Conservation (phyloP, 2,329 filamentous ascomycete species). For the Phialemoniopsis sp. region DNA sequence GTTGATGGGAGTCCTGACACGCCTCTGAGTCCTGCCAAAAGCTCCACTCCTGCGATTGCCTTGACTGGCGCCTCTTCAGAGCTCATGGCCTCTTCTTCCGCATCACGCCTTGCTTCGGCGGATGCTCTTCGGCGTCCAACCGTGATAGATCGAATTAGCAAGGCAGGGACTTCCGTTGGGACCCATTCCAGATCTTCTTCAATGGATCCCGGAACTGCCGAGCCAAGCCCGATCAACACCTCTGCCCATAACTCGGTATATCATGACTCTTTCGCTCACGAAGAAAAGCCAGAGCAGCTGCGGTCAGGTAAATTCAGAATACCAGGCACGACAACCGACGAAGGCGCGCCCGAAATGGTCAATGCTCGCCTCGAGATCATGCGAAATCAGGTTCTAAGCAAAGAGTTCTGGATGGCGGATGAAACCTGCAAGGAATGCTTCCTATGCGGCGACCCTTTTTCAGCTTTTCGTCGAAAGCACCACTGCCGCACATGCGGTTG, state of each 20-base stretch:
- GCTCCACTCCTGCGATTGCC: conserved; percentile 17
- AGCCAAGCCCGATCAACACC: conserved; percentile 53
- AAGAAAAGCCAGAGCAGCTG: conserved; percentile 38
- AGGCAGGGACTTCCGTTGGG: conserved; percentile 34
- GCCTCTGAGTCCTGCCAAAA: conserved; percentile 37
- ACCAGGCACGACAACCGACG: conserved; percentile 51
- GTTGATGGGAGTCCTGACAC: conserved; percentile 40
- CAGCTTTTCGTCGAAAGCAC: conserved; percentile 91
- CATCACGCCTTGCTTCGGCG: conserved; percentile 19
- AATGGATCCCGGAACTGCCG: conserved; percentile 50
- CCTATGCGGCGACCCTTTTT: conserved; percentile 83
- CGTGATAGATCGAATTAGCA: conserved; percentile 52
- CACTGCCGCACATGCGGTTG: conserved; percentile 96
- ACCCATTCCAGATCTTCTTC: conserved; percentile 55
- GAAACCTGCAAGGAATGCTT: conserved; percentile 98
- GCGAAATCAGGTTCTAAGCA: conserved; percentile 82
- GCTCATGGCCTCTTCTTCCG: conserved; percentile 14
- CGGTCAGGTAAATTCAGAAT: conserved; percentile 45
- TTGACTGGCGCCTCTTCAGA: conserved; percentile 27
- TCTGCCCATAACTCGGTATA: conserved; percentile 55
- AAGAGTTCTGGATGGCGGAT: conserved; percentile 99
- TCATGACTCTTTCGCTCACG: conserved; percentile 51
- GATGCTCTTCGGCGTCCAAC: conserved; percentile 40
- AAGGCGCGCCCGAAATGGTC: conserved; percentile 54
- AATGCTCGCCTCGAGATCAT: conserved; percentile 65